These are phyloP conservation scores for Zygoascus flipseniorum DNA, from an alignment of 805 yeast genomes.

Conservation along the genomic window DNA sequence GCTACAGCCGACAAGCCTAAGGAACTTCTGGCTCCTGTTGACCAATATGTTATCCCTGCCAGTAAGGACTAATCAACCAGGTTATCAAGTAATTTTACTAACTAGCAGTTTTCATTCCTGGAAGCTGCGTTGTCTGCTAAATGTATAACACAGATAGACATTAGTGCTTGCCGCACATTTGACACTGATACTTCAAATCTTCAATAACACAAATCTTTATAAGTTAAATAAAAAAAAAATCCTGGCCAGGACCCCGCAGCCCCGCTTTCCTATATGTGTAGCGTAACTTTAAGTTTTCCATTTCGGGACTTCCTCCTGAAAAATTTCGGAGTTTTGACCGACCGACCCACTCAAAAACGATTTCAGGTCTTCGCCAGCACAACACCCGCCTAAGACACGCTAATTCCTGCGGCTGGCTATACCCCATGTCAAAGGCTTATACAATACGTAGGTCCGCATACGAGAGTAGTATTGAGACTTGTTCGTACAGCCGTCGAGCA, in stretches of 20 bases:
- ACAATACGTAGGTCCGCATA: too few species aligned
- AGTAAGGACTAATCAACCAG: neutral
- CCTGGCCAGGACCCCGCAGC: neutral
- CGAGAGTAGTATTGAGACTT: too few species aligned
- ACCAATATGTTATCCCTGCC: constrained; percentile 2
- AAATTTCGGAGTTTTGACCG: too few species aligned
- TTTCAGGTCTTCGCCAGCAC: too few species aligned
- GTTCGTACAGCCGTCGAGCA: too few species aligned
- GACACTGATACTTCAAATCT: neutral
- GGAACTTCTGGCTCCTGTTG: constrained; percentile 2
- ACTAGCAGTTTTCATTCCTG: neutral
- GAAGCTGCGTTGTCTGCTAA: neutral
- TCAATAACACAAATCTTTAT: neutral
- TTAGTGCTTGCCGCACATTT: neutral
- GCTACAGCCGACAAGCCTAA: neutral
- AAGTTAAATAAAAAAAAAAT: neutral
- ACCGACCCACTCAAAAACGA: too few species aligned
- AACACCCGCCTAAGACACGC: too few species aligned
- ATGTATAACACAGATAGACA: neutral
- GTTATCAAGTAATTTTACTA: neutral
- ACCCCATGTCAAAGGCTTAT: too few species aligned
- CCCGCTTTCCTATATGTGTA: too few species aligned
- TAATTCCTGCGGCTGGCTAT: too few species aligned
- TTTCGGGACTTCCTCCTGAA: too few species aligned
- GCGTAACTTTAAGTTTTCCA: too few species aligned